Evolutionary conservation across 1,284 basidiomycete genomes (phyloP).

Genomic region (Ceratobasidium sp.): DNA sequence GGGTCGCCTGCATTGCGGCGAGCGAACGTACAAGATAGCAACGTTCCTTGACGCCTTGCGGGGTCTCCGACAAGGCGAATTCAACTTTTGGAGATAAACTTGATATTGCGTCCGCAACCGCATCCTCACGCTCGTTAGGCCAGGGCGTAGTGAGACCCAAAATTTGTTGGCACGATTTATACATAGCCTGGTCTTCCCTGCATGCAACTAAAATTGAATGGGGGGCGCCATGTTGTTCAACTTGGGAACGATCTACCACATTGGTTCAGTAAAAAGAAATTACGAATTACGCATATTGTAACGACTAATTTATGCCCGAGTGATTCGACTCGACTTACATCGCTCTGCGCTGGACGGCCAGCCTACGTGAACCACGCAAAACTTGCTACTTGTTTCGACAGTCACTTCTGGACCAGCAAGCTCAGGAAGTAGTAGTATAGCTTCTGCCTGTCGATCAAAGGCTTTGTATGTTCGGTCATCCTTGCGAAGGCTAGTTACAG

Average conservation of each 20-base stretch:
- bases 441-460: neutral
- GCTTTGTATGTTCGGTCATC: neutral
- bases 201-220: neutral
- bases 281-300: no score
- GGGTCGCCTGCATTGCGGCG: no score
- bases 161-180: neutral
- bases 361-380: slow-evolving; percentile 5
- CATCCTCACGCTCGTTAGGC: no score
- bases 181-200: neutral
- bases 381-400: neutral
- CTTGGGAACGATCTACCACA: neutral
- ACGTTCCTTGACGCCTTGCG: no score
- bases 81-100: no score
- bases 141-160: no score
- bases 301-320: neutral
- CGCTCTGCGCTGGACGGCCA: slow-evolving; percentile 7
- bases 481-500: neutral
- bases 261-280: no score
- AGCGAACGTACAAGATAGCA: neutral
- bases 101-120: no score
- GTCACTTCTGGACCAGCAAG: neutral
- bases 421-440: slow-evolving; percentile 22
- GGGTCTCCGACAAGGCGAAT: no score
- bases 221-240: neutral
- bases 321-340: neutral